Conservation (phyloP, 352 stramenopile species). For the Pythium brassicae region DNA sequence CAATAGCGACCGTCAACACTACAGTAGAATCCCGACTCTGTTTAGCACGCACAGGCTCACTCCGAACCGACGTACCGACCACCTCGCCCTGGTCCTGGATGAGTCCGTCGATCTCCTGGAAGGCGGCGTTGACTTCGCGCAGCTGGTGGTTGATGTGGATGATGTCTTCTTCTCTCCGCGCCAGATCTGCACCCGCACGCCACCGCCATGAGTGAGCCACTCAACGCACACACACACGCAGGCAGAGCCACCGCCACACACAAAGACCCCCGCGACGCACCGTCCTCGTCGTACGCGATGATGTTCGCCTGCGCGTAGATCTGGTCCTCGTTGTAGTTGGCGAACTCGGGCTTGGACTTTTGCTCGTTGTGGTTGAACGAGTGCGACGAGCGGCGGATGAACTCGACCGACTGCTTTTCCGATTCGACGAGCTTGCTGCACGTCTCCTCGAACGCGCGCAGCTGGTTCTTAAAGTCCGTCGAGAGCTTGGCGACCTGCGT, state of each 20-base stretch:
- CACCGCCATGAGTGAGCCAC: neutral
- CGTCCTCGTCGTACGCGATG: slow-evolving; percentile 82
- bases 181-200: slow-evolving; percentile 49
- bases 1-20: neutral
- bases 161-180: slow-evolving; percentile 80
- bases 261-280: too few species aligned
- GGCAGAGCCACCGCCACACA: too few species aligned
- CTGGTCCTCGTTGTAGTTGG: slow-evolving; percentile 85
- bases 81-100: slow-evolving; percentile 80
- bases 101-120: slow-evolving; percentile 79
- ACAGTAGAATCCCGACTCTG: neutral
- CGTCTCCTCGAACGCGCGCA: slow-evolving; percentile 71
- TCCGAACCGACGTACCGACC: slow-evolving; percentile 29
- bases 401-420: slow-evolving; percentile 70
- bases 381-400: slow-evolving; percentile 75
- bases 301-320: slow-evolving; percentile 86
- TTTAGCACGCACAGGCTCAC: too few species aligned
- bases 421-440: slow-evolving; percentile 63
- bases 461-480: slow-evolving; percentile 80
- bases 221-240: too few species aligned
- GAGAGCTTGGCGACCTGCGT: slow-evolving; percentile 80
- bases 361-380: slow-evolving; percentile 49
- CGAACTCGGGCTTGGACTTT: slow-evolving; percentile 39
- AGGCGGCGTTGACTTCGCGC: slow-evolving; percentile 80
- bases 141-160: slow-evolving; percentile 87